phyloP scores from a whole-genome alignment of 805 yeast genomes.

The Metschnikowia sp. region DNA sequence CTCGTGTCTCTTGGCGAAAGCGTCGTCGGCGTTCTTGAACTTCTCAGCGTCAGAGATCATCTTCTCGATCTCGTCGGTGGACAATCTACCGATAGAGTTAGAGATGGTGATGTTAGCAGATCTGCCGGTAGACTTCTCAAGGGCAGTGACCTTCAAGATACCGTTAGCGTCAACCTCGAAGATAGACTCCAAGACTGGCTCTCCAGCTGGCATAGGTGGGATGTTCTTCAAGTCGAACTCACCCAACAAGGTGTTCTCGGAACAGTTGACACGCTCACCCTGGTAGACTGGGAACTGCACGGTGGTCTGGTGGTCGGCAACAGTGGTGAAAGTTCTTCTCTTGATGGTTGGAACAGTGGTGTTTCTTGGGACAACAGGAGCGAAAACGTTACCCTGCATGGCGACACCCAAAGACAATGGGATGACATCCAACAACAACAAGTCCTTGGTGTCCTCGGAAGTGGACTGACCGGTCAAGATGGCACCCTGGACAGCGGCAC shows the following conservation, averaged over 20 bases:
- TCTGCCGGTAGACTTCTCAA: constrained; percentile 49
- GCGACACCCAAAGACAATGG: constrained; percentile 51
- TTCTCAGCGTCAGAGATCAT: constrained; percentile 48
- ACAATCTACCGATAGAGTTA: constrained; percentile 49
- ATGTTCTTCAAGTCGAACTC: constrained; percentile 50
- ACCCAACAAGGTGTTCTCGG: constrained; percentile 50
- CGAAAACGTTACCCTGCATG: constrained; percentile 50
- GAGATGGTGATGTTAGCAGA: constrained; percentile 50
- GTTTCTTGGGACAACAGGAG: constrained; percentile 51
- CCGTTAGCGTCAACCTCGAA: constrained; percentile 51
- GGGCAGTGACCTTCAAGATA: constrained; percentile 49
- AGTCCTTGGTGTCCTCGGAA: constrained; percentile 48
- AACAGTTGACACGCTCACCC: constrained; percentile 51
- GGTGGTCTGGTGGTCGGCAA: constrained; percentile 49
- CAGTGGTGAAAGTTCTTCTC: constrained; percentile 51
- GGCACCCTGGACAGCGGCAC: constrained; percentile 98
- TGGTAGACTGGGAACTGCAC: constrained; percentile 51
- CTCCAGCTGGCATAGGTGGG: constrained; percentile 51
- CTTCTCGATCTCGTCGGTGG: constrained; percentile 48
- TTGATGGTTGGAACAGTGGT: constrained; percentile 50
- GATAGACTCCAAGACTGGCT: constrained; percentile 48
- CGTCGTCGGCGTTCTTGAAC: constrained; percentile 97
- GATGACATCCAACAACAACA: constrained; percentile 48
- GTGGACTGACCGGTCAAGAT: constrained; percentile 49
- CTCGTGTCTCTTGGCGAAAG: constrained; percentile 99